Conservation (phyloP, 345 rosid genomes). For the Aquilaria malaccensis region DNA sequence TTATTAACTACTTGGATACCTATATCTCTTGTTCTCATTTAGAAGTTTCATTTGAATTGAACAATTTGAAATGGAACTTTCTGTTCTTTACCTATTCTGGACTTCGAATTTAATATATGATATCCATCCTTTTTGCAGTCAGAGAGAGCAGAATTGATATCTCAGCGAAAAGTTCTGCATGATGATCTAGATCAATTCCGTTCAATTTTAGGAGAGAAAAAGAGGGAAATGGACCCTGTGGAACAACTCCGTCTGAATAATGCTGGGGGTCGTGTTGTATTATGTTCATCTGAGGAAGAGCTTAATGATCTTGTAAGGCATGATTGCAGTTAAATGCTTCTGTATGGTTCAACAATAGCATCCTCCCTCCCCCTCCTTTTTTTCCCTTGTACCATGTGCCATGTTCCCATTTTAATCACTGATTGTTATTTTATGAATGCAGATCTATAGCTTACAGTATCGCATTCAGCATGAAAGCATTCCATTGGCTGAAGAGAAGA, state of each 20-base stretch:
- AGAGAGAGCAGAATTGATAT: constrained; percentile 37
- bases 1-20: too few relatives aligned
- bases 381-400: too few relatives aligned
- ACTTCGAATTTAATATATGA: too few relatives aligned
- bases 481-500: constrained; percentile 83
- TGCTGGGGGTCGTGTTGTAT: constrained; percentile 22
- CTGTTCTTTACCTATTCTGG: too few relatives aligned
- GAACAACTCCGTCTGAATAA: constrained; percentile 36
- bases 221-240: constrained; percentile 65
- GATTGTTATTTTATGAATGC: constrained; percentile 22
- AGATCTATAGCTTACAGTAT: constrained; percentile 75
- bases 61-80: too few relatives aligned
- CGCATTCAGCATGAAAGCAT: constrained; percentile 94
- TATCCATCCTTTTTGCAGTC: too few relatives aligned
- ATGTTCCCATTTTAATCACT: constrained; percentile 9
- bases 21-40: too few relatives aligned
- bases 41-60: too few relatives aligned
- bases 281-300: constrained; percentile 95
- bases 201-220: constrained; percentile 46
- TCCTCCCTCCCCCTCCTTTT: neutral
- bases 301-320: constrained; percentile 59
- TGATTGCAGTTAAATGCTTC: constrained; percentile 10
- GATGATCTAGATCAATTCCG: constrained; percentile 27
- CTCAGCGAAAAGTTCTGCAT: constrained; percentile 33
- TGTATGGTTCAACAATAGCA: too few relatives aligned